Evolutionary conservation across 805 yeast genomes (phyloP).

Genomic region (Candida sakaeoensis): DNA sequence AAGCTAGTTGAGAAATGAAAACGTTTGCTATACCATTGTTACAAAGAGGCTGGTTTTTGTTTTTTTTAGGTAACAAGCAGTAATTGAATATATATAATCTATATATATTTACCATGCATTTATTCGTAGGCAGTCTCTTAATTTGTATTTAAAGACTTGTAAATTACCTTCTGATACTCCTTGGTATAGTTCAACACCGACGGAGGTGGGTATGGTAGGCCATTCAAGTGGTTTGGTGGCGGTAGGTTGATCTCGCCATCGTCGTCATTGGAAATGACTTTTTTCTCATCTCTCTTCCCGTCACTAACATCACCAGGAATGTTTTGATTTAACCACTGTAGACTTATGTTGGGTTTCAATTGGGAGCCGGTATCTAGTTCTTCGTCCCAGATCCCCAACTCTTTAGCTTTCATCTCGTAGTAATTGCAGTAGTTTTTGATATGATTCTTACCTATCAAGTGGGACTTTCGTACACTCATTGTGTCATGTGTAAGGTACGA

Average conservation of each 20-base stretch:
- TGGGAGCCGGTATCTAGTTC: slow-evolving; percentile 28
- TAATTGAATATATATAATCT: neutral
- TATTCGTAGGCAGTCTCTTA: too few relatives aligned
- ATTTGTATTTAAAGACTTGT: neutral
- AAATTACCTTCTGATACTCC: slow-evolving; percentile 21
- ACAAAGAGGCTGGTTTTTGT: neutral
- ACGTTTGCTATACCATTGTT: neutral
- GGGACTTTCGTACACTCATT: slow-evolving; percentile 79
- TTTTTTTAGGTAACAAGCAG: neutral
- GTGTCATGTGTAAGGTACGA: slow-evolving; percentile 85
- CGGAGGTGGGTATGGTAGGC: slow-evolving; percentile 34
- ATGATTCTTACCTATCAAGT: slow-evolving; percentile 74
- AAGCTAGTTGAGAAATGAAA: slow-evolving; percentile 35
- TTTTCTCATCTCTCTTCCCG: slow-evolving; percentile 1
- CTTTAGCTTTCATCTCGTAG: slow-evolving; percentile 50
- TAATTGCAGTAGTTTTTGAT: slow-evolving; percentile 67
- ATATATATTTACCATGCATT: neutral
- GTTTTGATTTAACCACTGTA: slow-evolving; percentile 29
- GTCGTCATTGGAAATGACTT: slow-evolving; percentile 3
- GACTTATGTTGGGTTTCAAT: slow-evolving; percentile 16
- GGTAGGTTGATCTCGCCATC: slow-evolving; percentile 19
- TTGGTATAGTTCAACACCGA: slow-evolving; percentile 21
- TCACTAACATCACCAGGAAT: slow-evolving; percentile 24
- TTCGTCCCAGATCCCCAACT: slow-evolving; percentile 34
- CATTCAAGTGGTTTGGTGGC: slow-evolving; percentile 29